Evolutionary conservation across 208 protist species (phyloP), one percentile per base, ranked within the genome.

Genomic region (Crithidia brevicula): DNA sequence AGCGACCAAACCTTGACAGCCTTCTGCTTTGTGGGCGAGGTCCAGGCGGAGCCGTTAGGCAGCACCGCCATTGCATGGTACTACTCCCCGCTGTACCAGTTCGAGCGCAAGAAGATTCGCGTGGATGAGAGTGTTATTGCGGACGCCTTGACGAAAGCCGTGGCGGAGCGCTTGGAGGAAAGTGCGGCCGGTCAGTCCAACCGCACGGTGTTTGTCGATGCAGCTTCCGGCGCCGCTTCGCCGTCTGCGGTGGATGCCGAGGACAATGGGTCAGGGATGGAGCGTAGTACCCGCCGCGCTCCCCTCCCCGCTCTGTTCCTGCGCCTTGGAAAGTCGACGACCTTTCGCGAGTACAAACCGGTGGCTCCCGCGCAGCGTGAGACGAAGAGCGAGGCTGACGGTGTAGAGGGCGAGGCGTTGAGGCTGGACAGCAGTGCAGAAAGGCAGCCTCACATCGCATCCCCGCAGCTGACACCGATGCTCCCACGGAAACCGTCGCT

Each of bases 1-100:
- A 81, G 67, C 46, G 81, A 77, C 31, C 64, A 67, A 25, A 68
- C 65, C 20, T 56, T 86, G 6, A 74, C 74, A 0, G 62, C 53
- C 33, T 88, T 84, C 57, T 83, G 69, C 56, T 86, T 88, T 59
- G 86, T 92, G 4, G 86, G 83, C 11, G 86, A 92, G 57, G 23
- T 65, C n/a, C 65, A 79, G 33, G 4, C 45, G 10, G 22, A 52
- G 0, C 20, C 15, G 2, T 30, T 67, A 13, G 25, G 31, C 10
- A 13, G 3, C 23, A 25, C 33, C 9, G 0, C 51, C 1, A 62
- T 82, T 30, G 0, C 42, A 18, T 94, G 88, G 85, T 94, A 85
- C 74, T 84, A 88, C 74, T 77, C 88, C 27, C 83, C 88, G 4
- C 72, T 94, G 9, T 79, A 84, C 11, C 72, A 80, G 18, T 89